Base-by-base conservation (phyloP, 2,329 filamentous ascomycete genomes). In the Penicillium sp. region DNA sequence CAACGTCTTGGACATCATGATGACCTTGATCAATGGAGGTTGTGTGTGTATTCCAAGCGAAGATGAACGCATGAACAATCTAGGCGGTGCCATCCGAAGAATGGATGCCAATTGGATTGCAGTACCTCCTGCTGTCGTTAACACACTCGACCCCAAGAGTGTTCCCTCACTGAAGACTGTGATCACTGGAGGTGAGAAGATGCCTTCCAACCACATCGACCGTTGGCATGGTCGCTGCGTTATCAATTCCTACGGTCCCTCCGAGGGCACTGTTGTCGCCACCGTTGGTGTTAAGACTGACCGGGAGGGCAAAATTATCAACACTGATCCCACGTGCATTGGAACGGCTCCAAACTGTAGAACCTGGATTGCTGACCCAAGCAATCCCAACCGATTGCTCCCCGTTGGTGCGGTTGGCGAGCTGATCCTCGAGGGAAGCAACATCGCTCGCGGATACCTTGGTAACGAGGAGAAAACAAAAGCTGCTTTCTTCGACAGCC, bases 41-140 rank as follows among this genome's bases (percentile, higher is more conserved):
- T 85, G 81, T 50, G 75, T 87, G 5, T 87, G 84, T 54, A 74
- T 87, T 0, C 83, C 85, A 0, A 77, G 79, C 5, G 71, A 79
- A 1, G 66, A 76, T 5, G 79, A 83, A 51, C 71, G 80, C 14
- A 66, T 80, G 32, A 76, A 79, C 49, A 77, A 84, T 50, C 71
- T 86, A 3, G 69, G 75, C 1, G 78, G 75, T 2, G 77, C 76
- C 0, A 81, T 86, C 29, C 74, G 75, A 5, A 68, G 76, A 0
- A 80, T 82, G 74, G 68, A 78, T 14, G 79, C 79, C 29, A 82
- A 77, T 45, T 80, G 77, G 74, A 79, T 78, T 3, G 79, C 82
- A 60, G 77, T 85, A 58, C 87, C 86, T 0, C 82, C 84, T 2
- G 77, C 83, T 0, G 76, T 88, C n/a, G 82, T 83, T 1, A 72